Percentiles rank a stretch among this genome's conserved stretches.
Conservation (phyloP, 441 rosid species). For the Daphne laureola region DNA sequence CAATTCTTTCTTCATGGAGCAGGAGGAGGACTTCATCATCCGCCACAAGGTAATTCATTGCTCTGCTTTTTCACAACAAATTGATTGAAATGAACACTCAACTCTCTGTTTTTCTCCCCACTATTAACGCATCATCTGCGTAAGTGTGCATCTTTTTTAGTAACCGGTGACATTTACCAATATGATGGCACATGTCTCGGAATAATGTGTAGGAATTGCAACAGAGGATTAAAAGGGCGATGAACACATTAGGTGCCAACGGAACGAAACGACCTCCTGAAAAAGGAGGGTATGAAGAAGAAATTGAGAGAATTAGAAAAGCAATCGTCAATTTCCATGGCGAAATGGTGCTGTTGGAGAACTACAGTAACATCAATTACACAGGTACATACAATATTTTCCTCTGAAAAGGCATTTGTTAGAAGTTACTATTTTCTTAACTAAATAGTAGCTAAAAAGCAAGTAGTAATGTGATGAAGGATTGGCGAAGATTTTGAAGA, state of each 20-base stretch:
- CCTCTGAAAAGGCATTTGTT: too few species aligned
- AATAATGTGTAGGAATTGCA: slow-evolving; percentile 60
- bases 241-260: slow-evolving; percentile 28
- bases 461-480: slow-evolving; percentile 25
- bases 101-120: too few species aligned
- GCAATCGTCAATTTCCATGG: slow-evolving; percentile 81
- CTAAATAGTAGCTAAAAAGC: too few species aligned
- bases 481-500: slow-evolving; percentile 74
- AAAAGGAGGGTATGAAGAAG: slow-evolving; percentile 29
- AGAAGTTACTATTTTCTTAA: too few species aligned
- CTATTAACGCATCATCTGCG: too few species aligned
- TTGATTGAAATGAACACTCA: too few species aligned
- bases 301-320: slow-evolving; percentile 45
- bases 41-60: slow-evolving; percentile 39
- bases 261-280: slow-evolving; percentile 32
- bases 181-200: too few species aligned
- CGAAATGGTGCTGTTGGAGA: slow-evolving; percentile 77
- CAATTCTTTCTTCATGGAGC: slow-evolving; percentile 67
- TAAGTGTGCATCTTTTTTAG: too few species aligned
- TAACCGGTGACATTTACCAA: too few species aligned
- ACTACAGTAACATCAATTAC: slow-evolving; percentile 81
- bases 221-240: slow-evolving; percentile 44
- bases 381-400: slow-evolving; percentile 32
- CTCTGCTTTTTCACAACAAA: too few species aligned
- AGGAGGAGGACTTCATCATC: slow-evolving; percentile 86